Evolutionary conservation across 352 stramenopile genomes (phyloP).

Genomic region (Peronospora farinosa): DNA sequence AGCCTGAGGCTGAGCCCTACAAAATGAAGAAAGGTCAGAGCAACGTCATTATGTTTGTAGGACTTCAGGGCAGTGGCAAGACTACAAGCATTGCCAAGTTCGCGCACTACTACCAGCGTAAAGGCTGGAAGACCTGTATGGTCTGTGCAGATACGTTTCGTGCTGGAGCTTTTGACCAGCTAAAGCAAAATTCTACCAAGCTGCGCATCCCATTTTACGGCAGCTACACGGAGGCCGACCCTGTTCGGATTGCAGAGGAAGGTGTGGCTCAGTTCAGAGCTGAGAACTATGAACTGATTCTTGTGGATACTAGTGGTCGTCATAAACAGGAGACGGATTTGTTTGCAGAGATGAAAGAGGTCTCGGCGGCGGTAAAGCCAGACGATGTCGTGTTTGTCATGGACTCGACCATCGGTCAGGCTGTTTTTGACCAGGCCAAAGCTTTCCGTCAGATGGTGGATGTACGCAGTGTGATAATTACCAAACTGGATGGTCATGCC

Average conservation of each 20-base stretch:
- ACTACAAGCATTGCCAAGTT: constrained; percentile 99
- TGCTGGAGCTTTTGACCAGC: constrained; percentile 97
- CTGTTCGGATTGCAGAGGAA: constrained; percentile 95
- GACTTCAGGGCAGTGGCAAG: constrained; percentile 94
- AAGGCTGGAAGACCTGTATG: constrained; percentile 98
- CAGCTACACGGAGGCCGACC: constrained; percentile 97
- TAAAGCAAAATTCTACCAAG: constrained; percentile 99
- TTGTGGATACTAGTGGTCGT: constrained; percentile 97
- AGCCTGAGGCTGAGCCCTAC: constrained; percentile 79
- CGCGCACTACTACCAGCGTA: constrained; percentile 96
- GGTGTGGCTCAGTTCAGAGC: constrained; percentile 94
- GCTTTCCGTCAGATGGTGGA: constrained; percentile 94
- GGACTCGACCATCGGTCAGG: constrained; percentile 98
- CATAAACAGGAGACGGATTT: constrained; percentile 97
- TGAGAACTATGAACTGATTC: constrained; percentile 98
- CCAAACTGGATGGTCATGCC: constrained; percentile 98
- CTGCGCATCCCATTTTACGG: constrained; percentile 98
- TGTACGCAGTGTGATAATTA: constrained; percentile 98
- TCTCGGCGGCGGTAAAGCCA: constrained; percentile 91
- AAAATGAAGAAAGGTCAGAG: constrained; percentile 88
- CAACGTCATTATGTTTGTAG: constrained; percentile 93
- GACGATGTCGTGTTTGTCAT: constrained; percentile 99
- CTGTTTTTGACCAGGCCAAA: constrained; percentile 94
- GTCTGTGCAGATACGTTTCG: constrained; percentile 99
- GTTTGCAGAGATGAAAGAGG: constrained; percentile 99